Conservation (phyloP, 2,329 filamentous ascomycete genomes). For the Verticillium longisporum region DNA sequence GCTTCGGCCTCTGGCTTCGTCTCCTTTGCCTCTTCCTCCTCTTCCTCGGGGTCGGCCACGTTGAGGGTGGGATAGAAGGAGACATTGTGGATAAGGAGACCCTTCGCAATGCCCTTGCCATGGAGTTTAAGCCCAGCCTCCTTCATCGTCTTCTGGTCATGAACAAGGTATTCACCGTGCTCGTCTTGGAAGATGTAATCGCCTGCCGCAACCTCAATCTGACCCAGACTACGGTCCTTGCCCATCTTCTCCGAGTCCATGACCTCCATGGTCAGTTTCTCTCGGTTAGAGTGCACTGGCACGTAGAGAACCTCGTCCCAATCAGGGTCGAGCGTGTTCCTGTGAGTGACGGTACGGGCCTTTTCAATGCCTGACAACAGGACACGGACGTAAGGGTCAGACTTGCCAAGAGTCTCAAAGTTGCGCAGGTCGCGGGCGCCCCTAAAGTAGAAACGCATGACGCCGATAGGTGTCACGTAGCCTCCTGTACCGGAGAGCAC, state of each 20-base stretch:
- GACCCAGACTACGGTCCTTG: slow-evolving; percentile 81
- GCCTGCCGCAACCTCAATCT: slow-evolving; percentile 66
- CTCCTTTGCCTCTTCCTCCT: slow-evolving; percentile 68
- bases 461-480: slow-evolving; percentile 88
- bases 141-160: slow-evolving; percentile 66
- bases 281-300: slow-evolving; percentile 76
- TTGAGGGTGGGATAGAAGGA: slow-evolving; percentile 89
- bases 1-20: slow-evolving; percentile 42
- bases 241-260: slow-evolving; percentile 95
- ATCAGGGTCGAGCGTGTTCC: slow-evolving; percentile 90
- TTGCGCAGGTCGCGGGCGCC: slow-evolving; percentile 79
- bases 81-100: slow-evolving; percentile 71
- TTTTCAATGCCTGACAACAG: slow-evolving; percentile 86
- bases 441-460: slow-evolving; percentile 90
- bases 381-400: slow-evolving; percentile 87
- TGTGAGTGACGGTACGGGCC: slow-evolving; percentile 87
- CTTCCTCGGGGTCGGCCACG: slow-evolving; percentile 82
- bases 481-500: slow-evolving; percentile 71
- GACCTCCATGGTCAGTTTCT: slow-evolving; percentile 82
- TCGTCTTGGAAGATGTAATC: slow-evolving; percentile 77
- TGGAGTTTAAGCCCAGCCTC: slow-evolving; percentile 67
- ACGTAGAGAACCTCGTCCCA: slow-evolving; percentile 96
- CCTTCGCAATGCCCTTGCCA: slow-evolving; percentile 68
- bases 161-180: slow-evolving; percentile 70
- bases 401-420: slow-evolving; percentile 92